Conservation (phyloP, 768 basidiomycete species). For the Baorangia bicolor region DNA sequence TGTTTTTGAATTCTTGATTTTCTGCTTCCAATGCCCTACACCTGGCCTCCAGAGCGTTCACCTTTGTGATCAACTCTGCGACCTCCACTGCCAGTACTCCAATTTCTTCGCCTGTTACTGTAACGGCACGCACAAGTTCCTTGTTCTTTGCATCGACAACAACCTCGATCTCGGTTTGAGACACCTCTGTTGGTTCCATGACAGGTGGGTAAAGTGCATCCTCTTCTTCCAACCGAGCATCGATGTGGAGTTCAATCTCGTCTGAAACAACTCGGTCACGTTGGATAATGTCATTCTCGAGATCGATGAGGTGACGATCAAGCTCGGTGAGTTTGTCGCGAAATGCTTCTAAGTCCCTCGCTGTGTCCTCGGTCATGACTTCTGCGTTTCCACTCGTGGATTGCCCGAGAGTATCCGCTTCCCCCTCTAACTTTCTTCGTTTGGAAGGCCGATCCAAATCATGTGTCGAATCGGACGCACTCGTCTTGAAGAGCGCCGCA, state of each 20-base stretch:
- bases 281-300: conserved; percentile 39
- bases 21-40: conserved; percentile 26
- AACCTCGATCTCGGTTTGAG: conserved; percentile 25
- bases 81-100: conserved; percentile 31
- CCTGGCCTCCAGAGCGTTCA: conserved; percentile 22
- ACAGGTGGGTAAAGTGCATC: conserved; percentile 22
- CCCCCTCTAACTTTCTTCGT: conserved; percentile 25
- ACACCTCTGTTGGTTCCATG: conserved; percentile 13
- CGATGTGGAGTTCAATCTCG: conserved; percentile 32
- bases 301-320: conserved; percentile 29
- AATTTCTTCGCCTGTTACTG: conserved; percentile 30
- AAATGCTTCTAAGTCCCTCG: conserved; percentile 26
- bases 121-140: conserved; percentile 15
- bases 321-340: conserved; percentile 30
- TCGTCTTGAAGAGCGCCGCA: conserved; percentile 22
- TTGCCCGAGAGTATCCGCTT: not conserved
- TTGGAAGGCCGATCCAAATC: conserved; percentile 28
- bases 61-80: conserved; percentile 32
- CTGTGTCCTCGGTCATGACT: not conserved
- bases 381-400: not conserved
- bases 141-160: conserved; percentile 25
- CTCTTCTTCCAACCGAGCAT: conserved; percentile 30
- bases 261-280: conserved; percentile 29
- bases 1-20: conserved; percentile 27
- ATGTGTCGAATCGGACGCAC: conserved; percentile 4